These are phyloP conservation scores for Phytophthora agathidicida DNA, from an alignment of 352 stramenopile genomes.

Conservation along the genomic window DNA sequence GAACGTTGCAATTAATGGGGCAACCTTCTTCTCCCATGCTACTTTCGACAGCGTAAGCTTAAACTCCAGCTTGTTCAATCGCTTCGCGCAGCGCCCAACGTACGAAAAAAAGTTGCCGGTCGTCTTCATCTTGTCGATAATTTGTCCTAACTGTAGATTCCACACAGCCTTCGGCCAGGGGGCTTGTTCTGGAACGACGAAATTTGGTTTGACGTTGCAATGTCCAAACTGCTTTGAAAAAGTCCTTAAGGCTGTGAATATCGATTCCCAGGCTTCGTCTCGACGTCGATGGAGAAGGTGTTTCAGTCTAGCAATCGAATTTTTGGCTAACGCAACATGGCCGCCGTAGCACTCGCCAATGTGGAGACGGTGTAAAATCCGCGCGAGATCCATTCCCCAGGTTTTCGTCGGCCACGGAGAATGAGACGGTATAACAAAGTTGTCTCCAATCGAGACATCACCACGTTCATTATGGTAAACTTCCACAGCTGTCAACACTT, in stretches of 20 bases:
- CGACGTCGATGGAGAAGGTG: conserved; percentile 10
- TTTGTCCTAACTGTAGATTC: conserved; percentile 30
- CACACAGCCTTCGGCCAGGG: conserved; percentile 26
- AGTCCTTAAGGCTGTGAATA: conserved; percentile 15
- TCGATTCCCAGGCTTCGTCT: conserved; percentile 28
- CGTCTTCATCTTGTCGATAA: conserved; percentile 30
- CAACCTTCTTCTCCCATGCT: conserved; percentile 32
- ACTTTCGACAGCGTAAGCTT: conserved; percentile 13
- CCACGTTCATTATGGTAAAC: conserved; percentile 17
- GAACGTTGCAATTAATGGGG: conserved; percentile 29
- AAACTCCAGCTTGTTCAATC: conserved; percentile 26
- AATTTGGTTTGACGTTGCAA: conserved; percentile 21
- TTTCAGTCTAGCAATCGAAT: conserved; percentile 9
- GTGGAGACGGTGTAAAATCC: conserved; percentile 23
- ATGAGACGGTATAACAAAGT: conserved; percentile 29
- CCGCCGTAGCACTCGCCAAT: conserved; percentile 29
- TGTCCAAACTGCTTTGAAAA: conserved; percentile 20
- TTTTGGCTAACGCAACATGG: conserved; percentile 21
- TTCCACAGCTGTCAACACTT: conserved; percentile 27
- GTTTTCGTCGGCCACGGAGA: conserved; percentile 26
- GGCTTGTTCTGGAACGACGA: conserved; percentile 17
- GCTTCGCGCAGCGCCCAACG: conserved; percentile 14
- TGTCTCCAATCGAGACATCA: conserved; percentile 3
- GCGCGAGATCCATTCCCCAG: conserved; percentile 31
- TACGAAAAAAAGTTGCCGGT: conserved; percentile 27